A percentile compares a stretch with the other conserved stretches of the same genome.
phyloP scores from a whole-genome alignment of 2,329 filamentous ascomycete species.

The Ophiostoma ips region DNA sequence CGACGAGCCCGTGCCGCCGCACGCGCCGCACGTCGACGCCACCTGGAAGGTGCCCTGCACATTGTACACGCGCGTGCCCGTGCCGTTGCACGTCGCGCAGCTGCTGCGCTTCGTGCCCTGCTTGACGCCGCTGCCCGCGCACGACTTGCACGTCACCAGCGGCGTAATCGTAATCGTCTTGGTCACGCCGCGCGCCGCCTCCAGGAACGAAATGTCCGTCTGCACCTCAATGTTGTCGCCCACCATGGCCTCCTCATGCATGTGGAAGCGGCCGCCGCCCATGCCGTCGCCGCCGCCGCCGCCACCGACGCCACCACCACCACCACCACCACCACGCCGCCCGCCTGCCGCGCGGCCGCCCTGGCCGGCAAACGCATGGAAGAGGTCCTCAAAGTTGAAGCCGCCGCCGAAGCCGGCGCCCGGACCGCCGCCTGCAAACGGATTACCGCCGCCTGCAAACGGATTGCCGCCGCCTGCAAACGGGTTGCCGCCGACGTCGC shows the following conservation, averaged over 20 bases:
- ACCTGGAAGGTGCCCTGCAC: conserved; percentile 94
- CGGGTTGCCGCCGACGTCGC: conserved; percentile 37
- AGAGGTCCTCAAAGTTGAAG: conserved; percentile 94
- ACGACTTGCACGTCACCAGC: conserved; percentile 67
- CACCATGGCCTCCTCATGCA: conserved; percentile 72
- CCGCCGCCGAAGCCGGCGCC: conserved; percentile 62
- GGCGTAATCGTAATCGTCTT: conserved; percentile 85
- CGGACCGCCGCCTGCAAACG: conserved; percentile 37
- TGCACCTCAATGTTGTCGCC: conserved; percentile 95
- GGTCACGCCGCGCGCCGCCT: conserved; percentile 79
- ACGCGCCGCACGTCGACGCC: conserved; percentile 73
- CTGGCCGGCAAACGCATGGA: conserved; percentile 64
- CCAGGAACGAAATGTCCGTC: conserved; percentile 85
- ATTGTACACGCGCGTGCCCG: conserved; percentile 74
- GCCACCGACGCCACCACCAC: conserved; percentile 30
- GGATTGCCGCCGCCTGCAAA: conserved; percentile 43
- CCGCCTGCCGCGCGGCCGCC: conserved; percentile 30
- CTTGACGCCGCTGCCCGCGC: conserved; percentile 73
- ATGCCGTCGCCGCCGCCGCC: too few relatives aligned
- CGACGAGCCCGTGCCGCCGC: conserved; percentile 62
- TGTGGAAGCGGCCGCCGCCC: conserved; percentile 55
- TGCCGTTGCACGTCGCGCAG: conserved; percentile 73
- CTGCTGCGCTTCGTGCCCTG: conserved; percentile 56
- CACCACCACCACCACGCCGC: conserved; percentile 40
- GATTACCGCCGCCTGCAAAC: conserved; percentile 46